Conservation (phyloP, 352 stramenopile genomes). For the Phytophthora sp. region DNA sequence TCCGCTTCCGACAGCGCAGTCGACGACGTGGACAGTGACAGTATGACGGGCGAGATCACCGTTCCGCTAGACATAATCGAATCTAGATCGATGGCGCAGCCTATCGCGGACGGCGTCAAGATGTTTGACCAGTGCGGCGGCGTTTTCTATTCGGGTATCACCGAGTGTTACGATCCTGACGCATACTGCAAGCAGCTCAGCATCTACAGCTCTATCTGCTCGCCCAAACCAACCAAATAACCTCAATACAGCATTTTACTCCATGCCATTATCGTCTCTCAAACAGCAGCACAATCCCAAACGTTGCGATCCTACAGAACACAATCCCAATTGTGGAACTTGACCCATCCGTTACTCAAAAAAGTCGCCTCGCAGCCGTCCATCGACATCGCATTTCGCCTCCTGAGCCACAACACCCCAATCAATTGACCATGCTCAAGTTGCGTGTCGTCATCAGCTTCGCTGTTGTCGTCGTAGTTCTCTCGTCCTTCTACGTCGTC, state of each 20-base stretch:
- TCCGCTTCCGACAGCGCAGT: constrained; percentile 4
- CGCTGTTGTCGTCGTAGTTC: neutral
- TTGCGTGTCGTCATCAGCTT: constrained; percentile 22
- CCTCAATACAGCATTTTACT: constrained; percentile 11
- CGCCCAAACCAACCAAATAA: constrained; percentile 11
- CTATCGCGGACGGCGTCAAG: constrained; percentile 20
- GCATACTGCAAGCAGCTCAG: constrained; percentile 29
- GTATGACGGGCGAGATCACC: neutral
- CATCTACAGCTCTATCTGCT: constrained; percentile 36
- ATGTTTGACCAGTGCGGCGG: constrained; percentile 32
- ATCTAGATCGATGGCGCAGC: constrained; percentile 11
- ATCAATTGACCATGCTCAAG: constrained; percentile 20
- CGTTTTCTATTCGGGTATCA: constrained; percentile 32
- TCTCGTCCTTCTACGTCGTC: neutral
- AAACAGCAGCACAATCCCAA: constrained; percentile 7
- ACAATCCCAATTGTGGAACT: too few species aligned
- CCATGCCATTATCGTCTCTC: too few species aligned
- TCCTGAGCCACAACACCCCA: neutral
- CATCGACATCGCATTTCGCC: constrained; percentile 14
- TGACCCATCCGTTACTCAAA: too few species aligned
- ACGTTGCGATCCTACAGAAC: constrained; percentile 13
- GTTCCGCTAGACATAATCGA: neutral
- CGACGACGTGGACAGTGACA: neutral
- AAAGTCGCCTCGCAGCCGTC: neutral
- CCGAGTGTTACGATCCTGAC: constrained; percentile 22